A percentile compares a stretch with the other conserved stretches of the same genome.
These are phyloP conservation scores for Mortierella sp. DNA, from an alignment of 371 early-diverging fungal genomes.

Conservation along the genomic window DNA sequence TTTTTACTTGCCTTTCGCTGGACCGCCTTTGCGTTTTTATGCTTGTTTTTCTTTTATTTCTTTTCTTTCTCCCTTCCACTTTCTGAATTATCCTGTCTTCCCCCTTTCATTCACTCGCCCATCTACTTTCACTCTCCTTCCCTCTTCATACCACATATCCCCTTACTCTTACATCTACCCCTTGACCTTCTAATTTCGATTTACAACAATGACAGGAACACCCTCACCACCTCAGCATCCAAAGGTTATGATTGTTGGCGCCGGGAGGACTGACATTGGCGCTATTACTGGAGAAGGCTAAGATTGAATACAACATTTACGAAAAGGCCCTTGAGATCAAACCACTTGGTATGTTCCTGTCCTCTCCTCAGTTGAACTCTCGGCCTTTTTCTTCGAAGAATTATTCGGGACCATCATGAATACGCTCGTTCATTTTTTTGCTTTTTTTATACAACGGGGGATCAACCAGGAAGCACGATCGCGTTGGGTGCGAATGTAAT, in stretches of 20 bases:
- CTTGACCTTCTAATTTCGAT: too few species aligned
- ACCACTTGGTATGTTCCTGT: neutral
- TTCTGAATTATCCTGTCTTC: neutral
- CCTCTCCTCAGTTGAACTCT: too few species aligned
- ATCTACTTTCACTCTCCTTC: neutral
- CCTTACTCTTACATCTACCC: too few species aligned
- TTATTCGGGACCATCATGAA: neutral
- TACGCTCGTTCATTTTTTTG: too few species aligned
- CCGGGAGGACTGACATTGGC: constrained; percentile 18
- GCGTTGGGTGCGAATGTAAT: neutral
- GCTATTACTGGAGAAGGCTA: neutral
- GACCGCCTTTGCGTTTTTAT: neutral
- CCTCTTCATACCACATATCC: neutral
- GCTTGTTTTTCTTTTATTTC: neutral
- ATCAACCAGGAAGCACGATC: constrained; percentile 1
- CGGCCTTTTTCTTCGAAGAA: neutral
- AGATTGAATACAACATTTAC: neutral
- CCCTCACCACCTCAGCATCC: too few species aligned
- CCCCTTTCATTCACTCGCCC: neutral
- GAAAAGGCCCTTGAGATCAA: neutral
- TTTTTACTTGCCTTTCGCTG: neutral
- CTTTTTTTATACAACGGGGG: too few species aligned
- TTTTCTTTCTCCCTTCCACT: neutral
- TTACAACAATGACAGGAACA: neutral
- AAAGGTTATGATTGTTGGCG: constrained; percentile 22